Evolutionary conservation across 139 green algal species (phyloP).

Genomic region (Chlamydomonas asymmetrica): DNA sequence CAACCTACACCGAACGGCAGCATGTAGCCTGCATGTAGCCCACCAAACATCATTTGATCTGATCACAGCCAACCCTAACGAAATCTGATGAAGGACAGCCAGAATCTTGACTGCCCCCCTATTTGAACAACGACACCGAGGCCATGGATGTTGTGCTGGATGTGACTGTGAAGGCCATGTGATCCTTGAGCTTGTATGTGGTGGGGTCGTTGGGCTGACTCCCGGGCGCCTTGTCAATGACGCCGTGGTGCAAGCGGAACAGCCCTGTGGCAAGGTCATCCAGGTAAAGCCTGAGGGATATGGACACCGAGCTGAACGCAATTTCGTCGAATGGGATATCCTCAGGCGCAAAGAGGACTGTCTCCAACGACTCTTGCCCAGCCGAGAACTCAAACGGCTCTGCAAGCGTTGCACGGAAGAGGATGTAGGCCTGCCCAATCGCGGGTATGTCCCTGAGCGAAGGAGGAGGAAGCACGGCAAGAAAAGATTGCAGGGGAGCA

Average conservation of each 20-base stretch:
- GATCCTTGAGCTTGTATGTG: slow-evolving; percentile 58
- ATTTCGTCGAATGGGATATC: slow-evolving; percentile 76
- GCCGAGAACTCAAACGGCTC: slow-evolving; percentile 46
- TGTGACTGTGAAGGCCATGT: slow-evolving; percentile 58
- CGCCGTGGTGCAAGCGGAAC: slow-evolving; percentile 75
- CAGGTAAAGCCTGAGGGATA: slow-evolving; percentile 64
- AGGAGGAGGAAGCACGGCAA: slow-evolving; percentile 38
- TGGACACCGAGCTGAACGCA: slow-evolving; percentile 71
- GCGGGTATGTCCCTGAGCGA: slow-evolving; percentile 68
- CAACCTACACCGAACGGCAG: too few species aligned
- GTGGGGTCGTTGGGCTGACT: slow-evolving; percentile 63
- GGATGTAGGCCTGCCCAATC: slow-evolving; percentile 79
- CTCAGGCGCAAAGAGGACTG: slow-evolving; percentile 63
- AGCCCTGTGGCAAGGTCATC: slow-evolving; percentile 53
- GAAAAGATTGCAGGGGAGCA: too few species aligned
- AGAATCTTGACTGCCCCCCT: too few species aligned
- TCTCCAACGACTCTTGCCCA: slow-evolving; percentile 72
- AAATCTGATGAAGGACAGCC: too few species aligned
- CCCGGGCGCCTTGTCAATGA: slow-evolving; percentile 71
- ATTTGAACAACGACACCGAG: too few species aligned
- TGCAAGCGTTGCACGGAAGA: slow-evolving; percentile 59
- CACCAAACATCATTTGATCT: too few species aligned
- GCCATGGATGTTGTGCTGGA: too few species aligned
- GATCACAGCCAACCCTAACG: too few species aligned
- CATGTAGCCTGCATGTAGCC: too few species aligned